phyloP scores from a whole-genome alignment of 768 basidiomycete species.

The Mycena indigotica region DNA sequence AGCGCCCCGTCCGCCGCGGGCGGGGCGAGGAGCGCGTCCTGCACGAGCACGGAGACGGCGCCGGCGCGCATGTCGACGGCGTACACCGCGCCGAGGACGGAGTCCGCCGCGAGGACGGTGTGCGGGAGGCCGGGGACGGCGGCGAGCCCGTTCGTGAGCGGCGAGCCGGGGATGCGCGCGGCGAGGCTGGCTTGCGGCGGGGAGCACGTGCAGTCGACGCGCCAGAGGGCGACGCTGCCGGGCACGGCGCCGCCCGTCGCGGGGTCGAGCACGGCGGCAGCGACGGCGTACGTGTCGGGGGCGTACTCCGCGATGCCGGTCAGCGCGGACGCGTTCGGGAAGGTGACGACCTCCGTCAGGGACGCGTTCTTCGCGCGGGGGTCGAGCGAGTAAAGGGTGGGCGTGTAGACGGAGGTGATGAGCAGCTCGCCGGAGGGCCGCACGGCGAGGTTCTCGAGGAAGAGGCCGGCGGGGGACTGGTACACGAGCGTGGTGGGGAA shows the following conservation, averaged over 20 bases:
- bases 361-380: background rate
- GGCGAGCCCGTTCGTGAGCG: too few relatives aligned
- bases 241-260: too few relatives aligned
- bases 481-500: background rate
- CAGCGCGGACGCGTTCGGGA: conserved; percentile 5
- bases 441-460: conserved; percentile 5
- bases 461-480: background rate
- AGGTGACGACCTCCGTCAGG: background rate
- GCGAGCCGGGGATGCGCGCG: too few relatives aligned
- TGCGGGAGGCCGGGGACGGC: too few relatives aligned
- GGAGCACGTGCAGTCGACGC: too few relatives aligned
- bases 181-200: too few relatives aligned
- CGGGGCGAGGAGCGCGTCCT: conserved; percentile 4
- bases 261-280: too few relatives aligned
- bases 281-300: background rate
- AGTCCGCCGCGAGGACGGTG: too few relatives aligned
- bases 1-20: background rate
- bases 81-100: too few relatives aligned
- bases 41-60: conserved; percentile 8
- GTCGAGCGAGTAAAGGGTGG: background rate
- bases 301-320: background rate
- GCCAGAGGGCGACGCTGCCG: too few relatives aligned
- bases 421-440: background rate
- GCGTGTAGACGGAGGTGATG: background rate
- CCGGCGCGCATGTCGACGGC: too few relatives aligned